Base-by-base conservation (phyloP, 495 filamentous ascomycete genomes). In the Aspergillus coremiiformis region DNA sequence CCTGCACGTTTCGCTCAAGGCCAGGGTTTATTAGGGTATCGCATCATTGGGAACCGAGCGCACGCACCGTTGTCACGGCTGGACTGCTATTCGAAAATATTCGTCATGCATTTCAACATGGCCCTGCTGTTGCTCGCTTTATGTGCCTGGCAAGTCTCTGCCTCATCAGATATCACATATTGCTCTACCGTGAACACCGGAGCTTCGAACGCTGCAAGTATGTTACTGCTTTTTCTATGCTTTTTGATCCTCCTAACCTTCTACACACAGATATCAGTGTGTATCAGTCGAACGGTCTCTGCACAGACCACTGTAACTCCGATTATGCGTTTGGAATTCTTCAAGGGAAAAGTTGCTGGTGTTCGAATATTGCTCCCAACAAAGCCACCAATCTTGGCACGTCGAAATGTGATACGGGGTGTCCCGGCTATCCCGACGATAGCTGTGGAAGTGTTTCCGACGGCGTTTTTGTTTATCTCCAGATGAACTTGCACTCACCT, bases 261-360 rank as follows among this genome's bases (percentile, higher is more conserved):
- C 19, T 35, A 47, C 39, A 15, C 19, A 12, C 21, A 86, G 83
- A 75, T n/a, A 53, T 49, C 42, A 68, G 70, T 59, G 77, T 66
- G 21, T 89, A 67, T 55, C 84, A 89, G 60, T 87, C 84, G 17
- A 81, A 84, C 57, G 86, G 86, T 39, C 65, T 70, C 10, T 91
- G 87, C 57, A 48, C 61, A 39, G 56, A 66, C 3, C 70, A 70
- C 37, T 90, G 87, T 63, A 53, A 58, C 14, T 63, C 56, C 14
- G 55, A 71, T 23, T 89, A 81, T 62, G 86, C 86, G 9, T 85
- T 87, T 60, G 87, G 77, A 14, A 64, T 91, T 27, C 56, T 90
- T 15, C 83, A 84, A 57, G 74, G 69, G 17, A 69, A 80, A 19
- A 64, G 67, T 27, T 91, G 87, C 68, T 91, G 87, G 87, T 91